Conservation (phyloP, 2,329 filamentous ascomycete genomes). For the Calonectria naviculata region DNA sequence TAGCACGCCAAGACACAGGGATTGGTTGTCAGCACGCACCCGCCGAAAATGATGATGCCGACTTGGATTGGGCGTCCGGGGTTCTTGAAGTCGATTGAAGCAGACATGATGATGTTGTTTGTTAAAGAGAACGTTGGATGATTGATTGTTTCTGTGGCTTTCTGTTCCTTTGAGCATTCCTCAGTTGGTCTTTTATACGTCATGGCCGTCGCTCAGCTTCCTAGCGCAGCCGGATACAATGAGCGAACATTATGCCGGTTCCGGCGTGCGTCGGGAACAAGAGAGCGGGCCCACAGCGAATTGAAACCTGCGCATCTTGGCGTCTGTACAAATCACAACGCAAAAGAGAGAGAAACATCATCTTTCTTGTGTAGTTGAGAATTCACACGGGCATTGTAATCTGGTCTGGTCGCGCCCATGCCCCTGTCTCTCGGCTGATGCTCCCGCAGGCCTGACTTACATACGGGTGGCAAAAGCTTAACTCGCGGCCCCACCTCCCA, state of each 20-base stretch:
- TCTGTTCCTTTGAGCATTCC: too few species aligned
- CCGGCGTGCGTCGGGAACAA: background rate
- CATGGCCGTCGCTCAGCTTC: background rate
- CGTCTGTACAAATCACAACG: background rate
- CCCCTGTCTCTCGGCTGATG: background rate
- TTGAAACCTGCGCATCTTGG: background rate
- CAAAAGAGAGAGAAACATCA: background rate
- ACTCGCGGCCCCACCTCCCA: background rate
- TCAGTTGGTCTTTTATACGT: background rate
- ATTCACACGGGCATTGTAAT: background rate
- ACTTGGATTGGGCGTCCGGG: slow-evolving; percentile 20
- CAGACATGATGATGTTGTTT: background rate
- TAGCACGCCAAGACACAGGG: background rate
- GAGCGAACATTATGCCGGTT: background rate
- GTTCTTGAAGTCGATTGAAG: slow-evolving; percentile 1
- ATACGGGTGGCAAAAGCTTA: background rate
- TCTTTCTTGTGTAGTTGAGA: background rate
- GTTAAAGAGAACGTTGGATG: background rate
- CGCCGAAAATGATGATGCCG: slow-evolving; percentile 29
- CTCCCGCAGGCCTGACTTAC: too few species aligned
- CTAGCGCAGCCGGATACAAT: background rate
- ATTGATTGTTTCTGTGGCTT: background rate
- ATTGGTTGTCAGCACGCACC: background rate
- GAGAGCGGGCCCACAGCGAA: background rate
- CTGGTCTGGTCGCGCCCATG: background rate